Conservation (phyloP, 1,284 basidiomycete species). For the Meripilus lineatus region DNA sequence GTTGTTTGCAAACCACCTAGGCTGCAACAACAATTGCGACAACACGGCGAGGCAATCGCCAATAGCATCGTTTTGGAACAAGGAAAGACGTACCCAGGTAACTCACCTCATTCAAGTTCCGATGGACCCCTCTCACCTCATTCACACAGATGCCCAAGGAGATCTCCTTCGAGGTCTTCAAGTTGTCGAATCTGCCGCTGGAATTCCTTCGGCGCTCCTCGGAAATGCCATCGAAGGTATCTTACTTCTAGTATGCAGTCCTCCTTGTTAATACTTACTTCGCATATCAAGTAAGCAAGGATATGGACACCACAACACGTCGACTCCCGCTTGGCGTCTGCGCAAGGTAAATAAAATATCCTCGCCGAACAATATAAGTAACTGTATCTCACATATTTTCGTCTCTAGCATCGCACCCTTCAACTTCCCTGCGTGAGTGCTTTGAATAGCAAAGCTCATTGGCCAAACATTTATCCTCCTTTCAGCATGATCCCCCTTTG, state of each 20-base stretch:
- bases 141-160: slow-evolving; percentile 94
- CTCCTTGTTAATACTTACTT: too few relatives aligned
- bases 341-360: slow-evolving; percentile 44
- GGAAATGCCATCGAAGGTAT: slow-evolving; percentile 91
- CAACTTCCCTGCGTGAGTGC: slow-evolving; percentile 84
- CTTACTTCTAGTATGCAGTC: neutral
- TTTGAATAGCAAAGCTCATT: neutral
- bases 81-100: slow-evolving; percentile 82
- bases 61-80: slow-evolving; percentile 83
- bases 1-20: slow-evolving; percentile 32
- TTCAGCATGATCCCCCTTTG: slow-evolving; percentile 93
- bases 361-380: slow-evolving; percentile 2
- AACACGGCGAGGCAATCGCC: slow-evolving; percentile 75
- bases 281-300: slow-evolving; percentile 83
- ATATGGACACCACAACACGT: slow-evolving; percentile 94
- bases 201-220: slow-evolving; percentile 79
- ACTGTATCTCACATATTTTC: neutral
- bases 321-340: slow-evolving; percentile 78
- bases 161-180: slow-evolving; percentile 93
- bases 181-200: slow-evolving; percentile 88
- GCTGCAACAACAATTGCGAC: slow-evolving; percentile 75
- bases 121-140: slow-evolving; percentile 12
- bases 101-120: slow-evolving; percentile 8
- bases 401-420: slow-evolving; percentile 77
- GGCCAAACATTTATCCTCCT: neutral